Conservation (phyloP, 179 eudicot genomes). For the Drosera spatulata region DNA sequence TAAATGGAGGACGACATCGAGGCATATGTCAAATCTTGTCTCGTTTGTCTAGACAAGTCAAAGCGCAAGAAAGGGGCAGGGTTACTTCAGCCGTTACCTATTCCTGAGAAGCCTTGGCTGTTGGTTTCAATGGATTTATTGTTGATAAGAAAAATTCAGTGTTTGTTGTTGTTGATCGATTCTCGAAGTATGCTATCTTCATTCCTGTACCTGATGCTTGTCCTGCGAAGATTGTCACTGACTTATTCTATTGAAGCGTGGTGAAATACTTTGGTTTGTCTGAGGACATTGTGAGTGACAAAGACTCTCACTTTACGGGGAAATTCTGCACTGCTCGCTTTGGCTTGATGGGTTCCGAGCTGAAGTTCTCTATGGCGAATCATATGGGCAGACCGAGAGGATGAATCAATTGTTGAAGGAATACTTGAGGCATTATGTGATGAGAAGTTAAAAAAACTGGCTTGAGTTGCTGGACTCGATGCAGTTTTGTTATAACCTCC, state of each 20-base stretch:
- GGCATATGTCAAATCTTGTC: constrained; percentile 7
- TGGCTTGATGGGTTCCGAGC: constrained; percentile 1
- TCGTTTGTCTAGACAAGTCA: constrained; percentile 8
- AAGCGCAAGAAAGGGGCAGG: neutral
- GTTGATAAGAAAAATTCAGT: neutral
- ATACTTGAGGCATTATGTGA: constrained; percentile 9
- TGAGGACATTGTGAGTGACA: constrained; percentile 4
- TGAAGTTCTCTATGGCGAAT: constrained; percentile 3
- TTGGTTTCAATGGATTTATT: constrained; percentile 4
- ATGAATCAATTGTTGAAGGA: constrained; percentile 2
- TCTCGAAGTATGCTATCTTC: neutral
- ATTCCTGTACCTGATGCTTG: too few relatives aligned
- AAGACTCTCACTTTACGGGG: constrained; percentile 2
- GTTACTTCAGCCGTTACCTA: constrained; percentile 2
- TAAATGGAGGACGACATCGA: constrained; percentile 7
- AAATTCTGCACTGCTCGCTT: constrained; percentile 4
- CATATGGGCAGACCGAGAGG: constrained; percentile 6
- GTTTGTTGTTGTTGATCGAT: constrained; percentile 10
- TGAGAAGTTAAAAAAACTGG: constrained; percentile 7
- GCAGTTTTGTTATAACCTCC: constrained; percentile 11
- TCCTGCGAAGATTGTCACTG: neutral
- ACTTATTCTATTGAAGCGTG: constrained; percentile 2
- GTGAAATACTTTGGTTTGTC: constrained; percentile 4
- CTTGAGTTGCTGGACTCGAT: constrained; percentile 2
- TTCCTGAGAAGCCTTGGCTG: neutral